These are phyloP conservation scores for Cnidoscolus chayamansa DNA, from an alignment of 441 rosid species.

Conservation along the genomic window DNA sequence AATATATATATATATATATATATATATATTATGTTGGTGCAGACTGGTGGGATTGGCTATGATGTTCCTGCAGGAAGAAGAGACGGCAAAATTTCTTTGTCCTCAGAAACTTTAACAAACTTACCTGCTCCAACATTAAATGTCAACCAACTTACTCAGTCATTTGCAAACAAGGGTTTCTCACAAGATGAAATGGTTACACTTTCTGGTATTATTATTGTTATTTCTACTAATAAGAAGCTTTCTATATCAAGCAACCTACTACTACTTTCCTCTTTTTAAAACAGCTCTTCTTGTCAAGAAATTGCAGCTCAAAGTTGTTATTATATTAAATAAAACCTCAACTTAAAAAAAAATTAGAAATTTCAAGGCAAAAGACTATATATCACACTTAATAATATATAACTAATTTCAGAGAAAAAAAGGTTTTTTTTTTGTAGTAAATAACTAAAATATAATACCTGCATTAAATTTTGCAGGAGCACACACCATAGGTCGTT, in stretches of 20 bases:
- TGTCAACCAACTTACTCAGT: conserved; percentile 36
- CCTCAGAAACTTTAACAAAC: conserved; percentile 32
- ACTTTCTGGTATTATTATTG: conserved; percentile 30
- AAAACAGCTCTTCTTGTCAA: too few species aligned
- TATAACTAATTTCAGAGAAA: too few species aligned
- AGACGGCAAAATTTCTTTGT: conserved; percentile 44
- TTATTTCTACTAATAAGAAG: too few species aligned
- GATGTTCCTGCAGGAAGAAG: conserved; percentile 52
- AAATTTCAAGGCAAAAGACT: too few species aligned
- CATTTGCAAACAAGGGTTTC: conserved; percentile 40
- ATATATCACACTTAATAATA: too few species aligned
- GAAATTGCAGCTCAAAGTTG: too few species aligned
- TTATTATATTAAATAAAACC: too few species aligned
- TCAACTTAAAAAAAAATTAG: too few species aligned
- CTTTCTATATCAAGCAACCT: too few species aligned
- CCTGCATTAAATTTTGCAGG: conserved; percentile 25
- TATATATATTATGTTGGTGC: neutral
- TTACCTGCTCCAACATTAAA: conserved; percentile 34
- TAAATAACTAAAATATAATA: too few species aligned
- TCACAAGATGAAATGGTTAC: conserved; percentile 55
- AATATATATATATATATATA: neutral
- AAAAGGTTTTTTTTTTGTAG: too few species aligned
- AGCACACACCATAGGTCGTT: conserved; percentile 50
- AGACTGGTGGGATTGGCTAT: conserved; percentile 45
- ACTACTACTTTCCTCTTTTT: too few species aligned